Base-by-base conservation (phyloP, 176 grass and related monocot genomes). In the Rhynchospora breviuscula region DNA sequence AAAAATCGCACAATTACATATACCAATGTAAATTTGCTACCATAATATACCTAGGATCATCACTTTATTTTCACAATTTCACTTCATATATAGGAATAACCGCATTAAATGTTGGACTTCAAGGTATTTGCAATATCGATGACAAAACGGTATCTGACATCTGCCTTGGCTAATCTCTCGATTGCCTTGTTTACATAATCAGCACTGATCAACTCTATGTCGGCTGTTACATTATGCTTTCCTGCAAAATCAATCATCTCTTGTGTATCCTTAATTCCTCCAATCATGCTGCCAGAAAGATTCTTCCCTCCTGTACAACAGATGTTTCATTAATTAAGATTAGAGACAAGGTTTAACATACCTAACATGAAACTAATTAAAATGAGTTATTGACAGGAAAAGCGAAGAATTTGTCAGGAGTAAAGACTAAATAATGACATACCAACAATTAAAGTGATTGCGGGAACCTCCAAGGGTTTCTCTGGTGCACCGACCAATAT, bases 61-160 rank as follows among this genome's bases (percentile, higher is more conserved):
- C 70, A 74, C 46, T n/a, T 68, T 14, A 43, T 77, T 29, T 29
- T 29, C 26, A 29, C 26, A 29, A 52, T 54, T 77, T 77, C 48
- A 77, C 13, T 22, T 85, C 18, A 26, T n/a, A 23, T 59, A 21
- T 12, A 56, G 29, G 51, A 26, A 53, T 10, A 54, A 56, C 13
- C 11, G 29, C 31, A 54, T 86, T 59, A 82, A 25, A 40, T 56
- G 31, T 47, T 77, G 1, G 83, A 48, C 61, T 88, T 82, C 57
- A 93, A 84, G 25, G 93, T 92, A 26, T 93, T 93, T 71, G 85
- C 87, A 26, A 96, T 83, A 88, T 96, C 93, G 54, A 96, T 96
- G 65, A 96, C 91, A n/a, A 96, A 96, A 29, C 93, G 88, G 35
- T 91, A 96, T 75, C 87, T 81, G 19, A 93, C 93, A 44, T 96